These are phyloP conservation scores for Pleurotus cornucopiae DNA, from an alignment of 768 basidiomycete species.

Conservation along the genomic window DNA sequence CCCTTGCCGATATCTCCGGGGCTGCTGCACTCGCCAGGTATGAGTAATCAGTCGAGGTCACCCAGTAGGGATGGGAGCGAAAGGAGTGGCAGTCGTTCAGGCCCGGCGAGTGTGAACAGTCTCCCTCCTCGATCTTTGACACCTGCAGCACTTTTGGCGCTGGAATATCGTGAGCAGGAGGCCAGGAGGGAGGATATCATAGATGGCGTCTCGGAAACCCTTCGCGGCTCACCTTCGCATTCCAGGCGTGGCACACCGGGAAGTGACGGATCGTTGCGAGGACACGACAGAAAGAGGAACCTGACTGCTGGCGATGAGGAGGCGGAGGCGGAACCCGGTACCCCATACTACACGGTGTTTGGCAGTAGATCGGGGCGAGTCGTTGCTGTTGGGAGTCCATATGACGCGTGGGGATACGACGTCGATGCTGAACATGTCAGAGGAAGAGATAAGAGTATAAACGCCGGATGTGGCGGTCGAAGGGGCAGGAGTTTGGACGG, in stretches of 20 bases:
- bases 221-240: background rate
- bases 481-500: slow-evolving; percentile 5
- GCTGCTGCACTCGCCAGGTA: background rate
- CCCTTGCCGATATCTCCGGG: background rate
- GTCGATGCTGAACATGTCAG: slow-evolving; percentile 9
- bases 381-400: slow-evolving; percentile 40
- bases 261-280: background rate
- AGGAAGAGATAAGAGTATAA: slow-evolving; percentile 1
- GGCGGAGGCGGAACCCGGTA: slow-evolving; percentile 16
- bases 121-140: slow-evolving; percentile 26
- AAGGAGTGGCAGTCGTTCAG: background rate
- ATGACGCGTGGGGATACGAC: slow-evolving; percentile 24
- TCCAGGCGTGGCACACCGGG: slow-evolving; percentile 1
- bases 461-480: slow-evolving; percentile 6
- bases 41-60: background rate
- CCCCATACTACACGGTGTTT: slow-evolving; percentile 57
- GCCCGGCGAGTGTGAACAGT: background rate
- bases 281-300: slow-evolving; percentile 9
- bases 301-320: slow-evolving; percentile 20
- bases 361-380: slow-evolving; percentile 41
- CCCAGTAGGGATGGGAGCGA: slow-evolving; percentile 12
- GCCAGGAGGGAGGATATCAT: slow-evolving; percentile 11
- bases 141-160: slow-evolving; percentile 40
- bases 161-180: slow-evolving; percentile 45
- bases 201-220: background rate